A percentile compares a stretch with the other conserved stretches of the same genome.
Evolutionary conservation across 805 yeast species (phyloP).

Genomic region (Candida bentonensis): DNA sequence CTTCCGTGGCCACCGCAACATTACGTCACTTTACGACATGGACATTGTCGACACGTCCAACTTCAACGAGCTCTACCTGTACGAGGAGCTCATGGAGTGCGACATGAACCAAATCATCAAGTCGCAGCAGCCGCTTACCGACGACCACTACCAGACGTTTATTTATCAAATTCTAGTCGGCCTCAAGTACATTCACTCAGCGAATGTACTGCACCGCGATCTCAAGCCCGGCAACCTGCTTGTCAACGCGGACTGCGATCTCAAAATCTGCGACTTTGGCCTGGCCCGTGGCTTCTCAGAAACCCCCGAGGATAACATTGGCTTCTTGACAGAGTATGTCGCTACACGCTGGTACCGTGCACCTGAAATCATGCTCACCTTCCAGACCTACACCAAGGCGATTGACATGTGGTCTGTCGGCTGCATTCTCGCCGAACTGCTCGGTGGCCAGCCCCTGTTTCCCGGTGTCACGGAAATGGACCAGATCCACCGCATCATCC

Average conservation of each 20-base stretch:
- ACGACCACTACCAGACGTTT: constrained; percentile 88
- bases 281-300: constrained; percentile 42
- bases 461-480: constrained; percentile 94
- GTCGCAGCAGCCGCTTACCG: constrained; percentile 75
- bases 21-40: constrained; percentile 86
- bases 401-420: constrained; percentile 98
- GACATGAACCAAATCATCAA: constrained; percentile 96
- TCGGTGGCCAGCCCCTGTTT: constrained; percentile 84
- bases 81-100: constrained; percentile 97
- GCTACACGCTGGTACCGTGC: constrained; percentile 99
- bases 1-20: constrained; percentile 92
- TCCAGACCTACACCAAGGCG: constrained; percentile 90
- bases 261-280: constrained; percentile 94
- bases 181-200: constrained; percentile 74
- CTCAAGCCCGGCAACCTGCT: constrained; percentile 86
- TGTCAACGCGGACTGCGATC: constrained; percentile 92
- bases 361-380: constrained; percentile 91
- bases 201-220: constrained; percentile 88
- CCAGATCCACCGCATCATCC: constrained; percentile 77
- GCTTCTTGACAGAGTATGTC: constrained; percentile 89
- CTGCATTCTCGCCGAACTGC: constrained; percentile 84
- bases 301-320: constrained; percentile 43
- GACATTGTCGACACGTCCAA: constrained; percentile 71
- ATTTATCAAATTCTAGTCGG: constrained; percentile 88
- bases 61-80: constrained; percentile 83